Percentiles rank a stretch among this genome's conserved stretches.
phyloP scores from a whole-genome alignment of 345 rosid species.

The Cardamine occulta region DNA sequence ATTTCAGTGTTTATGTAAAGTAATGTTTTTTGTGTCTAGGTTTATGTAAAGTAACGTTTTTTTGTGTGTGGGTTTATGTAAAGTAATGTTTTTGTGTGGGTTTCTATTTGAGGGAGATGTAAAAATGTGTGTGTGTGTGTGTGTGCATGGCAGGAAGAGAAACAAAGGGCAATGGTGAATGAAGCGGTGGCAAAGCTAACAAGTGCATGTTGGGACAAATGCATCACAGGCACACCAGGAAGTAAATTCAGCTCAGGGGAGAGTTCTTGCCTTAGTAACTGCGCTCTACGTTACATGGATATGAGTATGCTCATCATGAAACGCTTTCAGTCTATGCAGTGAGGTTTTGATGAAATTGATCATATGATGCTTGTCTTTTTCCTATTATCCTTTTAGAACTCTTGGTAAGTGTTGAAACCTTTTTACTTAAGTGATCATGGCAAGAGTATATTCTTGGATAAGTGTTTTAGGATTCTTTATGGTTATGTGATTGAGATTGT shows the following conservation, averaged over 20 bases:
- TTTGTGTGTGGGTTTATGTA: too few species aligned
- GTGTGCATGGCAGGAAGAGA: conserved; percentile 64
- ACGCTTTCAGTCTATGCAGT: conserved; percentile 79
- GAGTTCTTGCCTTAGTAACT: conserved; percentile 69
- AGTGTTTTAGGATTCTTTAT: background rate
- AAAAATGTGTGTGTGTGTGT: background rate
- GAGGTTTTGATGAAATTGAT: background rate
- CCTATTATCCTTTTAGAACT: background rate
- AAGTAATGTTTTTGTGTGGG: background rate
- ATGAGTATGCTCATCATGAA: conserved; percentile 74
- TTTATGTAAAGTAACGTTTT: background rate
- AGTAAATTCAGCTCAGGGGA: conserved; percentile 95
- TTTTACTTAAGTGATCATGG: background rate
- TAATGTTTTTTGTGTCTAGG: background rate
- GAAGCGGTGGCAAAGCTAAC: conserved; percentile 85
- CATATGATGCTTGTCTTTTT: background rate
- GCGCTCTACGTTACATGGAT: conserved; percentile 86
- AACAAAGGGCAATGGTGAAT: conserved; percentile 79
- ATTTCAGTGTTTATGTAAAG: background rate
- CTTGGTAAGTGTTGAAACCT: conserved; percentile 8
- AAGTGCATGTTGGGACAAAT: conserved; percentile 94
- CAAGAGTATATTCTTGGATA: conserved; percentile 9
- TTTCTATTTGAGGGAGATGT: background rate
- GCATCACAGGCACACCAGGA: conserved; percentile 80
- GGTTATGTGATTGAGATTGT: conserved; percentile 28